Conservation (phyloP, 495 filamentous ascomycete genomes). For the Penicillium subrubescens region DNA sequence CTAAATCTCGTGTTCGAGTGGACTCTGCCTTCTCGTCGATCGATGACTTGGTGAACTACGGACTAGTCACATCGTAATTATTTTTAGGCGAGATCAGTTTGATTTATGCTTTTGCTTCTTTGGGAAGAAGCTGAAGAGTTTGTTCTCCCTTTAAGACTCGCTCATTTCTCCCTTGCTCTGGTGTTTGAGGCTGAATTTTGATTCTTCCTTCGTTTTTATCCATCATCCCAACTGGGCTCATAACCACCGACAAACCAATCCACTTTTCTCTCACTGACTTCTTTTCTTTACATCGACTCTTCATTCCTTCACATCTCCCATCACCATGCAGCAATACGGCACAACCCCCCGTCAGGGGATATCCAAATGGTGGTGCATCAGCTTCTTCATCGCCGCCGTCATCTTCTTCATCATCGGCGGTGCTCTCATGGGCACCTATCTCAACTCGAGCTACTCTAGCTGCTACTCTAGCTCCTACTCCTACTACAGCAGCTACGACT, state of each 20-base stretch:
- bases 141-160: not conserved
- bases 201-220: not conserved
- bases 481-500: conserved; percentile 8
- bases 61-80: conserved; percentile 3
- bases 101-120: not conserved
- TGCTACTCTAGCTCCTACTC: conserved; percentile 11
- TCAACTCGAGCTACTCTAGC: conserved; percentile 5
- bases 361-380: conserved; percentile 26
- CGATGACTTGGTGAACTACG: not conserved
- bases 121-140: not conserved
- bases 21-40: not conserved
- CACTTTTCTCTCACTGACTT: not conserved
- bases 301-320: not conserved
- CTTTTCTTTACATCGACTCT: not conserved
- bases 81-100: conserved; percentile 4
- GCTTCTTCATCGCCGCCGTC: conserved; percentile 25
- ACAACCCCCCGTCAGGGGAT: not conserved
- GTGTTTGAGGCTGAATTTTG: conserved; percentile 3
- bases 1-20: conserved; percentile 1
- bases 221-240: not conserved
- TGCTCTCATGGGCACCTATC: conserved; percentile 22
- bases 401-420: conserved; percentile 28
- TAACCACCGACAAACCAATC: too few species aligned
- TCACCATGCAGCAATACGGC: conserved; percentile 2
- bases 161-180: not conserved